A percentile compares a stretch with the other conserved stretches of the same genome.
Evolutionary conservation across 352 stramenopile species (phyloP).

Genomic region (Phytopythium ostracodes): DNA sequence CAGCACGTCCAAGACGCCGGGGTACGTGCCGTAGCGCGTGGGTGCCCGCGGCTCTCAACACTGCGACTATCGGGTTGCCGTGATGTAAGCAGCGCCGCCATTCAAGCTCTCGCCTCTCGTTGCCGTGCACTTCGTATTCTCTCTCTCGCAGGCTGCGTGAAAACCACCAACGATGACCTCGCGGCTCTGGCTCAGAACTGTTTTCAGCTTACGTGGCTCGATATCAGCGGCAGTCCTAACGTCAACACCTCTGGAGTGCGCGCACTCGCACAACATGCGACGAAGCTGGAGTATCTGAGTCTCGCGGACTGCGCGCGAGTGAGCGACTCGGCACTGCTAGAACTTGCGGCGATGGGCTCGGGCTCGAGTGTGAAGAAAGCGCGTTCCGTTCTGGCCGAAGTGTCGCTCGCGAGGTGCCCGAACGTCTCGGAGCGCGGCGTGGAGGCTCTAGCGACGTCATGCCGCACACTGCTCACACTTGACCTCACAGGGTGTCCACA

Average conservation of each 20-base stretch:
- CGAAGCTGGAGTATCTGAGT: constrained; percentile 58
- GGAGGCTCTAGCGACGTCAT: constrained; percentile 44
- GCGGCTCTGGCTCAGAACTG: constrained; percentile 45
- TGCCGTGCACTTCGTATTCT: constrained; percentile 71
- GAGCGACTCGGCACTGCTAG: constrained; percentile 55
- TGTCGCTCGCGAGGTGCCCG: constrained; percentile 67
- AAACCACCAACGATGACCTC: constrained; percentile 79
- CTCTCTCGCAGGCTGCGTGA: constrained; percentile 79
- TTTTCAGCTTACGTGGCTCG: constrained; percentile 62
- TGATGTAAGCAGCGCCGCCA: constrained; percentile 68
- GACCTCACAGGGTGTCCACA: constrained; percentile 76
- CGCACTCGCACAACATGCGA: constrained; percentile 56
- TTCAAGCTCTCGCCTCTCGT: constrained; percentile 67
- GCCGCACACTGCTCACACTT: constrained; percentile 79
- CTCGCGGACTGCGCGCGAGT: constrained; percentile 76
- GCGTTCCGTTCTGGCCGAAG: constrained; percentile 19
- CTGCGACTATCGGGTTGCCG: constrained; percentile 86
- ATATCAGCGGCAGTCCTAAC: constrained; percentile 76
- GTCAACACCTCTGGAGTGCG: constrained; percentile 56
- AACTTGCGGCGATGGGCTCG: constrained; percentile 23
- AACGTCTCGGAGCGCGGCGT: constrained; percentile 75
- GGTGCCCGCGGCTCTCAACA: constrained; percentile 81
- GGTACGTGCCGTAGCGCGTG: constrained; percentile 74
- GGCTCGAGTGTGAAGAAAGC: not conserved
- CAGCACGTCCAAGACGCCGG: constrained; percentile 83